Conservation (phyloP, 495 filamentous ascomycete species). For the Clavariopsis aquatica region DNA sequence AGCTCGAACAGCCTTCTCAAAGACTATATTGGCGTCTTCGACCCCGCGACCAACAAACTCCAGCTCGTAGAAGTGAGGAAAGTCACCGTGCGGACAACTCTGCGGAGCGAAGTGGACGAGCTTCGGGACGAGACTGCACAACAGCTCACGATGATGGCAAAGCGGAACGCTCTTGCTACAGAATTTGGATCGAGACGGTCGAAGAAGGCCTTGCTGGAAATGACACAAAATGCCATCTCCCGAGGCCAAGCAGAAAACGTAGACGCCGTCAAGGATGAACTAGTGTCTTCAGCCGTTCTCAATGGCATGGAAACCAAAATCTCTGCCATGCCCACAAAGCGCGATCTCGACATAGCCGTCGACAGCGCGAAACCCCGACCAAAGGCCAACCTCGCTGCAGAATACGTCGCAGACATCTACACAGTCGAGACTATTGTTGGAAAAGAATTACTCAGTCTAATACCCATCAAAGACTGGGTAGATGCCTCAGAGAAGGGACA, state of each 20-base stretch:
- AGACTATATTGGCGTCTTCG: slow-evolving; percentile 85
- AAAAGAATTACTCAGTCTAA: slow-evolving; percentile 57
- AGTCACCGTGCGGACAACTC: slow-evolving; percentile 58
- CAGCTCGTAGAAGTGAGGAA: slow-evolving; percentile 75
- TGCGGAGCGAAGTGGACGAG: slow-evolving; percentile 47
- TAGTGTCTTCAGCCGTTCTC: slow-evolving; percentile 39
- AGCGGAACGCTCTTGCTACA: slow-evolving; percentile 71
- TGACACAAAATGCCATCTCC: slow-evolving; percentile 76
- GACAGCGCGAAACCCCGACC: slow-evolving; percentile 78
- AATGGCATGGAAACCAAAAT: slow-evolving; percentile 54
- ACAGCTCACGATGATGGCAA: slow-evolving; percentile 42
- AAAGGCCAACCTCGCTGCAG: slow-evolving; percentile 68
- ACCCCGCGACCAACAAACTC: slow-evolving; percentile 70
- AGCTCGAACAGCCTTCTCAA: slow-evolving; percentile 65
- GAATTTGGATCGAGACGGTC: slow-evolving; percentile 94
- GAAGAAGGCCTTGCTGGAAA: slow-evolving; percentile 75
- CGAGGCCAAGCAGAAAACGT: slow-evolving; percentile 30
- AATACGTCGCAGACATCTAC: slow-evolving; percentile 80
- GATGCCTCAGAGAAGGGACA: slow-evolving; percentile 61
- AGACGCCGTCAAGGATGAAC: slow-evolving; percentile 15
- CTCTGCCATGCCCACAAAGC: slow-evolving; percentile 57
- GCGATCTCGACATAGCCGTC: slow-evolving; percentile 64
- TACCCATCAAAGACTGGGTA: slow-evolving; percentile 75
- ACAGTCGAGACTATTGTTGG: slow-evolving; percentile 67
- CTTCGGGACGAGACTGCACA: slow-evolving; percentile 53